A percentile compares a stretch with the other conserved stretches of the same genome.
Conservation (phyloP, 208 protist species). For the Trypanosoma mega region DNA sequence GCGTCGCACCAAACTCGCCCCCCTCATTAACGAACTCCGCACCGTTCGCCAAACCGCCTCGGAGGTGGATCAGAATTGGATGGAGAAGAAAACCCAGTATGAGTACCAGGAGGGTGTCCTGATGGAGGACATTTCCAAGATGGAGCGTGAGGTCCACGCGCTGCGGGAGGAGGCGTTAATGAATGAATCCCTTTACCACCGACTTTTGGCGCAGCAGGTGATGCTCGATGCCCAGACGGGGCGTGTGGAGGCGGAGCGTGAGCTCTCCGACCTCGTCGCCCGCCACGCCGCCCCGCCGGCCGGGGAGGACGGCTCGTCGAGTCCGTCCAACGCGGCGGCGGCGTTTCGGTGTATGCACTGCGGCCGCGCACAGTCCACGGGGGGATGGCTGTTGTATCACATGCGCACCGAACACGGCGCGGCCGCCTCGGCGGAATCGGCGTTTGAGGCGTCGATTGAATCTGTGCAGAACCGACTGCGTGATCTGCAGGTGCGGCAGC, state of each 20-base stretch:
- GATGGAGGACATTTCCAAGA: conserved; percentile 85
- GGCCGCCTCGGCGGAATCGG: conserved; percentile 14
- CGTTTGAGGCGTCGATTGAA: conserved; percentile 24
- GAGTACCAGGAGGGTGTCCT: conserved; percentile 81
- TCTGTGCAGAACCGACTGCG: conserved; percentile 59
- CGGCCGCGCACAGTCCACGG: conserved; percentile 12
- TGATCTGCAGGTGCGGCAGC: conserved; percentile 70
- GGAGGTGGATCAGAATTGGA: conserved; percentile 87
- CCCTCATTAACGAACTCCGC: conserved; percentile 89
- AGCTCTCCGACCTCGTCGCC: conserved; percentile 27
- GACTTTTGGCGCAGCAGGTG: conserved; percentile 56
- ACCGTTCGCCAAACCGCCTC: conserved; percentile 73
- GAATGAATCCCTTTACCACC: conserved; percentile 89
- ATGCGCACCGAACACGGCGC: conserved; percentile 28
- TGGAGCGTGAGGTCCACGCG: conserved; percentile 75
- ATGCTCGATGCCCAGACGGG: conserved; percentile 47
- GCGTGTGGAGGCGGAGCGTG: conserved; percentile 57
- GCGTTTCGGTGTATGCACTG: conserved; percentile 25
- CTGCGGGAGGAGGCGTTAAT: conserved; percentile 65
- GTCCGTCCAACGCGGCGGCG: not conserved
- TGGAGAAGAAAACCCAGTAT: conserved; percentile 83
- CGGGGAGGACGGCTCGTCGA: conserved; percentile 1
- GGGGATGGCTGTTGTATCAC: conserved; percentile 27
- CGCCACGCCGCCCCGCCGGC: conserved; percentile 7
- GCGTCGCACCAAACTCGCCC: conserved; percentile 76